These are phyloP conservation scores for Fusarium sororula DNA, from an alignment of 2,329 filamentous ascomycete genomes.

Conservation along the genomic window DNA sequence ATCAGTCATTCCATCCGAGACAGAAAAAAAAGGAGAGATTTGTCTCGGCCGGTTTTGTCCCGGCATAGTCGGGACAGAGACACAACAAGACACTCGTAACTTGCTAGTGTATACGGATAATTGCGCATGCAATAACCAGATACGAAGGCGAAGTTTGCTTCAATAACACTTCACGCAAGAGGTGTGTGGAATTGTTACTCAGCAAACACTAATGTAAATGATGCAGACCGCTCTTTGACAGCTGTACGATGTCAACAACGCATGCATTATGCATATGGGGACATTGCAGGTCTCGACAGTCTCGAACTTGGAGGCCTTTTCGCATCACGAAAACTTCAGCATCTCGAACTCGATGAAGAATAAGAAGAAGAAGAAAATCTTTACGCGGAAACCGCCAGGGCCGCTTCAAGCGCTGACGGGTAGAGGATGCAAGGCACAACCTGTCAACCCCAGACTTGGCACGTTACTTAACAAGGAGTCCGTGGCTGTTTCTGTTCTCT, in stretches of 20 bases:
- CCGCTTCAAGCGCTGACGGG: conserved; percentile 31
- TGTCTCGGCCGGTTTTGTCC: conserved; percentile 9
- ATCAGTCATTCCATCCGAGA: neutral
- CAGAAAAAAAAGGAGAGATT: neutral
- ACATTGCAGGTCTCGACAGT: conserved; percentile 15
- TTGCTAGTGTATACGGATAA: neutral
- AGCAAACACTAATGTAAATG: conserved; percentile 31
- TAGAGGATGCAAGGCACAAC: conserved; percentile 12
- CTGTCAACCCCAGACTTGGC: conserved; percentile 29
- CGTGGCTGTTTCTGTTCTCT: neutral
- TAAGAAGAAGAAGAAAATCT: neutral
- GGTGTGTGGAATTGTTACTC: conserved; percentile 15
- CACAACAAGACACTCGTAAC: neutral
- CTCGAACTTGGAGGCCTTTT: conserved; percentile 30
- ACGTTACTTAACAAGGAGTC: conserved; percentile 7
- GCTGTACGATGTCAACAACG: conserved; percentile 35
- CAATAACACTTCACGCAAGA: conserved; percentile 1
- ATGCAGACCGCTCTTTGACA: conserved; percentile 45
- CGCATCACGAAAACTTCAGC: neutral
- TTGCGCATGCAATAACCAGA: conserved; percentile 23
- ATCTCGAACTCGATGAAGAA: conserved; percentile 4
- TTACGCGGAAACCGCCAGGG: neutral
- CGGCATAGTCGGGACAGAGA: conserved; percentile 3
- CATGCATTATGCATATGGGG: conserved; percentile 32
- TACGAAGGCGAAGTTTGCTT: neutral